phyloP scores from a whole-genome alignment of 1,139 yeast species.

The Pneumocystis canis region DNA sequence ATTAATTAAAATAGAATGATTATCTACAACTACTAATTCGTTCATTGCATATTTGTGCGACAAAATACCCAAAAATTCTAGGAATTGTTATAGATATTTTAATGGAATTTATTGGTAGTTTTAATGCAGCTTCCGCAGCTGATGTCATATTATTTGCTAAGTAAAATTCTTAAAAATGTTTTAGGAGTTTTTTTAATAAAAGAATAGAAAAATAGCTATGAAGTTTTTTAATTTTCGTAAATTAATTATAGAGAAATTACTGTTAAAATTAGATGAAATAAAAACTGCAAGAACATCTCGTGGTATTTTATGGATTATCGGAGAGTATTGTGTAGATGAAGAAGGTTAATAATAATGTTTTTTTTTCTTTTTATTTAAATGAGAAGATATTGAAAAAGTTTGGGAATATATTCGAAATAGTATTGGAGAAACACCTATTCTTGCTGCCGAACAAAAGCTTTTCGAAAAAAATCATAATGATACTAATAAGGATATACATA shows the following conservation, averaged over 20 bases:
- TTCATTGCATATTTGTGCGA: conserved; percentile 81
- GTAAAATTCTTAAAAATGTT: not conserved
- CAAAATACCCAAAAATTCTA: conserved; percentile 79
- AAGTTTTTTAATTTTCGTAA: conserved; percentile 71
- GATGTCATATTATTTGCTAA: conserved; percentile 82
- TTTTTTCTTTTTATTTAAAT: conserved; percentile 29
- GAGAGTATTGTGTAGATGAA: conserved; percentile 52
- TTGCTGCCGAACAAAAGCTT: conserved; percentile 51
- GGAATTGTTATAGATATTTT: conserved; percentile 78
- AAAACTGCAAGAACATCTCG: conserved; percentile 85
- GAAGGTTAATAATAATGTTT: not conserved
- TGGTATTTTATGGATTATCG: conserved; percentile 90
- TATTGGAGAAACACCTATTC: conserved; percentile 83
- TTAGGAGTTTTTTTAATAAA: not conserved
- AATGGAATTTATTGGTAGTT: conserved; percentile 71
- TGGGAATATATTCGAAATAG: conserved; percentile 79
- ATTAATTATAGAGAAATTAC: conserved; percentile 49
- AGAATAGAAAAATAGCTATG: conserved; percentile 58
- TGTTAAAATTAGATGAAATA: conserved; percentile 47
- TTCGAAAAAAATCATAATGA: conserved; percentile 20
- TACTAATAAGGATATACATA: conserved; percentile 23
- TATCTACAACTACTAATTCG: conserved; percentile 80
- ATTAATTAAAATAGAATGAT: conserved; percentile 36
- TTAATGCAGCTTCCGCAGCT: conserved; percentile 72
- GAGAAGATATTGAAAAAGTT: conserved; percentile 58